Conservation (phyloP, 768 basidiomycete species). For the Termitomyces titanicus region DNA sequence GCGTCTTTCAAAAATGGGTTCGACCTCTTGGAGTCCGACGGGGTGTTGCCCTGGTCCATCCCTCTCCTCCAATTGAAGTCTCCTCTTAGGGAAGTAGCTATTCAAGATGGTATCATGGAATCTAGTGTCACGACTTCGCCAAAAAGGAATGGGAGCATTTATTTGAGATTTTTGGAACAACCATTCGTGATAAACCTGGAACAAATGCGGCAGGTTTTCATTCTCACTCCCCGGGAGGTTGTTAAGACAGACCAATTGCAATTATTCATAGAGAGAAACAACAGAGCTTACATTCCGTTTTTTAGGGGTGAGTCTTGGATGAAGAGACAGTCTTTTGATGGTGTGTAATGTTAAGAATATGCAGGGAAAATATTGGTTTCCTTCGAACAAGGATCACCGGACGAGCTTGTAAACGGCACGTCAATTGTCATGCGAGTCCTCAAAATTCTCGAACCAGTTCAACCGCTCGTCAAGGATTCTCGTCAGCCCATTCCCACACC, state of each 20-base stretch:
- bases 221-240: neutral
- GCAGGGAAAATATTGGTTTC: neutral
- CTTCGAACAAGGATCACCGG: neutral
- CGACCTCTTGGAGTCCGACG: slow-evolving; percentile 13
- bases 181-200: neutral
- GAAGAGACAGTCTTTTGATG: neutral
- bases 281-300: too few relatives aligned
- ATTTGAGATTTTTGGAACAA: neutral
- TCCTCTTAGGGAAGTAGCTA: neutral
- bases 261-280: too few relatives aligned
- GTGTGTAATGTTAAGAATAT: neutral
- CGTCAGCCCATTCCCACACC: neutral
- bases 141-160: neutral
- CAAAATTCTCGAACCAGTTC: neutral
- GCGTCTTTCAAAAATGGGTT: slow-evolving; percentile 9
- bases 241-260: too few relatives aligned
- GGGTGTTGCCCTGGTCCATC: too few relatives aligned
- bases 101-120: too few relatives aligned
- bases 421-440: too few relatives aligned
- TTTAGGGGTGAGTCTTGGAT: neutral
- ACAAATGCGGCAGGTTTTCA: fast-evolving
- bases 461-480: too few relatives aligned
- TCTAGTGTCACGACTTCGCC: too few relatives aligned
- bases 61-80: neutral
- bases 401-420: neutral